phyloP scores from a whole-genome alignment of 2,329 filamentous ascomycete species.

The Salinomyces thailandicus region DNA sequence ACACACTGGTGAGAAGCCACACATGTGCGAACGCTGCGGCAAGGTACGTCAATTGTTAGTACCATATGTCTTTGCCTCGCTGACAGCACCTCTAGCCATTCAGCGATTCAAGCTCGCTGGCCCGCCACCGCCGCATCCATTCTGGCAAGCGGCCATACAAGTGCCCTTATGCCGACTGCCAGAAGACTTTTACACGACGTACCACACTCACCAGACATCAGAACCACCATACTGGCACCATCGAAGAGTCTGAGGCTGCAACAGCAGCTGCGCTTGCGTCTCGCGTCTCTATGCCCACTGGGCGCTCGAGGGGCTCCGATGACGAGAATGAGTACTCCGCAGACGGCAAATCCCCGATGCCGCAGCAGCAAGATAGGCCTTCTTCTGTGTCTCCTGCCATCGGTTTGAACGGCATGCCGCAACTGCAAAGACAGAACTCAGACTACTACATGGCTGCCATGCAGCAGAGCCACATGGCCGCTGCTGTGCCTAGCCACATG shows the following conservation, averaged over 20 bases:
- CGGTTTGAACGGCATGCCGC: slow-evolving; percentile 58
- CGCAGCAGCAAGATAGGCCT: slow-evolving; percentile 69
- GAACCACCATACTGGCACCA: slow-evolving; percentile 88
- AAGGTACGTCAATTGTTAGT: slow-evolving; percentile 53
- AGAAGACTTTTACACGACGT: slow-evolving; percentile 94
- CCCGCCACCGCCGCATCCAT: slow-evolving; percentile 86
- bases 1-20: slow-evolving; percentile 95
- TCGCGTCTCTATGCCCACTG: slow-evolving; percentile 32
- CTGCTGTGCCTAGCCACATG: slow-evolving; percentile 63
- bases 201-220: slow-evolving; percentile 93
- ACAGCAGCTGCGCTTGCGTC: slow-evolving; percentile 74
- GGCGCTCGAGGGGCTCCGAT: slow-evolving; percentile 53
- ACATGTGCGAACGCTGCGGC: slow-evolving; percentile 92
- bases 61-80: slow-evolving; percentile 1
- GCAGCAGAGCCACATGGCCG: slow-evolving; percentile 33
- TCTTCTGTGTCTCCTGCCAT: slow-evolving; percentile 70
- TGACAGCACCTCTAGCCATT: slow-evolving; percentile 58
- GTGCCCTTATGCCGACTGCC: slow-evolving; percentile 92
- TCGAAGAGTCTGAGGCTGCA: slow-evolving; percentile 83
- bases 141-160: slow-evolving; percentile 94
- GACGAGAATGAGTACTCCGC: slow-evolving; percentile 54
- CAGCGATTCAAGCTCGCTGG: slow-evolving; percentile 89
- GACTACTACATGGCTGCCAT: slow-evolving; percentile 75
- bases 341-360: slow-evolving; percentile 60
- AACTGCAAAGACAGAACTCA: slow-evolving; percentile 55